Percentiles rank a stretch among this genome's conserved stretches.
Evolutionary conservation across 164 flowering plant species (phyloP).

Genomic region (Berberis vulgaris): DNA sequence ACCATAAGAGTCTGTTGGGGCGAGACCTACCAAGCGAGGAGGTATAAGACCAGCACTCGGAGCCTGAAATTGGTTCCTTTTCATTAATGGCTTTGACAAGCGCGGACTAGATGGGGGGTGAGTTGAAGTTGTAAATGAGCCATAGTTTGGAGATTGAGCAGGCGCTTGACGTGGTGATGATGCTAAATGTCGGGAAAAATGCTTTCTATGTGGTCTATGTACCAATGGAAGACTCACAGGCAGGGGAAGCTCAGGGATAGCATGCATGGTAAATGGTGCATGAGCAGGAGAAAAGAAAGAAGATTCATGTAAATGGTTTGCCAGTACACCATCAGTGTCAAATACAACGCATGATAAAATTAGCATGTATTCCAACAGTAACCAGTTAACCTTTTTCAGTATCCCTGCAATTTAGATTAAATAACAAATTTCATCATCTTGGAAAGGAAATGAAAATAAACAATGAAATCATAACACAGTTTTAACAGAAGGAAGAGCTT

Average conservation of each 20-base stretch:
- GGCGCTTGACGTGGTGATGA: slow-evolving; percentile 22
- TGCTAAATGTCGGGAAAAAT: slow-evolving; percentile 19
- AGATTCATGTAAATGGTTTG: slow-evolving; percentile 11
- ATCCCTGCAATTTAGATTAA: slow-evolving; percentile 27
- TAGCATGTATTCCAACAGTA: slow-evolving; percentile 24
- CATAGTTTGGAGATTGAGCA: slow-evolving; percentile 41
- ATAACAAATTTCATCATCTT: neutral
- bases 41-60: slow-evolving; percentile 28
- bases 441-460: too few relatives aligned
- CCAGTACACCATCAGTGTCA: slow-evolving; percentile 22
- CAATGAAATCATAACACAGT: too few relatives aligned
- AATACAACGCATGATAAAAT: slow-evolving; percentile 22
- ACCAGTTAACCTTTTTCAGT: slow-evolving; percentile 13
- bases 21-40: slow-evolving; percentile 25
- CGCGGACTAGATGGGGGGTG: slow-evolving; percentile 44
- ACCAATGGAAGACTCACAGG: slow-evolving; percentile 29
- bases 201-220: slow-evolving; percentile 22
- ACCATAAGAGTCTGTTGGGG: slow-evolving; percentile 37
- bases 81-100: slow-evolving; percentile 44
- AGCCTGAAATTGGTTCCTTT: slow-evolving; percentile 25
- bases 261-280: slow-evolving; percentile 18
- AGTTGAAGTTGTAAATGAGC: slow-evolving; percentile 30
- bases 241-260: slow-evolving; percentile 27
- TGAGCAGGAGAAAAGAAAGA: slow-evolving; percentile 18
- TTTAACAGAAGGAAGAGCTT: too few relatives aligned